A percentile compares a stretch with the other conserved stretches of the same genome.
Evolutionary conservation across 768 basidiomycete species (phyloP).

Genomic region (Phlebiopsis flavidoalba): DNA sequence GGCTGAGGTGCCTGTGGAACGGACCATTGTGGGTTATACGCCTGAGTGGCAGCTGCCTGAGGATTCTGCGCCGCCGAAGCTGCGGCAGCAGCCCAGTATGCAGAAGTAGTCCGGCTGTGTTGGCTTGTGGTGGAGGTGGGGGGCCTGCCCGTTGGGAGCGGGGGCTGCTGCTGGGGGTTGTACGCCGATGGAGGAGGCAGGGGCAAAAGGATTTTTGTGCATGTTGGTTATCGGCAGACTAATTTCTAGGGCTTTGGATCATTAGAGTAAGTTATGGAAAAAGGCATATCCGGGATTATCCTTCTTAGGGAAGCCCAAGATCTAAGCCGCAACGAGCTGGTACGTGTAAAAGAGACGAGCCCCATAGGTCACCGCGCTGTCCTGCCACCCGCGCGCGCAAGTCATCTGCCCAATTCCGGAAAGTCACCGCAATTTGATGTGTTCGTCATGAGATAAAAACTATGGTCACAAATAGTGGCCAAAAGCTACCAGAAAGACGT

Average conservation of each 20-base stretch:
- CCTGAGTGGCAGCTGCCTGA: slow-evolving; percentile 30
- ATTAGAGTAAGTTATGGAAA: not conserved
- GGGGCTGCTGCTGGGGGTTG: slow-evolving; percentile 60
- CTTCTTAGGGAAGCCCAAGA: not conserved
- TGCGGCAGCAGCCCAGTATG: slow-evolving; percentile 67
- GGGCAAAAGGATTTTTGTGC: slow-evolving; percentile 84
- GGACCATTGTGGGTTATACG: slow-evolving; percentile 66
- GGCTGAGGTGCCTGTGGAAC: slow-evolving; percentile 42
- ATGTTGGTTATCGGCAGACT: slow-evolving; percentile 29
- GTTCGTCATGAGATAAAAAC: not conserved
- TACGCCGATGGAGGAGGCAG: slow-evolving; percentile 50
- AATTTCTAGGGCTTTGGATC: slow-evolving; percentile 3
- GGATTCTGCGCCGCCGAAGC: slow-evolving; percentile 46
- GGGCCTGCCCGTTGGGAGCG: slow-evolving; percentile 75
- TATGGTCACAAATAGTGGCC: not conserved
- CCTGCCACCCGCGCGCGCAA: not conserved
- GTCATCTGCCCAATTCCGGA: not conserved
- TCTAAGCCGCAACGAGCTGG: slow-evolving; percentile 8
- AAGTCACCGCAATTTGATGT: not conserved
- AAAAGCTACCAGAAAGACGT: not conserved
- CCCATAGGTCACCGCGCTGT: slow-evolving; percentile 1
- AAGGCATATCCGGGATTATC: not conserved
- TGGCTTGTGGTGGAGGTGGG: slow-evolving; percentile 62
- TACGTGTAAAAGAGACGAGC: slow-evolving; percentile 2
- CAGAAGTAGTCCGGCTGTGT: slow-evolving; percentile 53